Conservation (phyloP, 768 basidiomycete genomes). For the Leccinum longicurvipes region DNA sequence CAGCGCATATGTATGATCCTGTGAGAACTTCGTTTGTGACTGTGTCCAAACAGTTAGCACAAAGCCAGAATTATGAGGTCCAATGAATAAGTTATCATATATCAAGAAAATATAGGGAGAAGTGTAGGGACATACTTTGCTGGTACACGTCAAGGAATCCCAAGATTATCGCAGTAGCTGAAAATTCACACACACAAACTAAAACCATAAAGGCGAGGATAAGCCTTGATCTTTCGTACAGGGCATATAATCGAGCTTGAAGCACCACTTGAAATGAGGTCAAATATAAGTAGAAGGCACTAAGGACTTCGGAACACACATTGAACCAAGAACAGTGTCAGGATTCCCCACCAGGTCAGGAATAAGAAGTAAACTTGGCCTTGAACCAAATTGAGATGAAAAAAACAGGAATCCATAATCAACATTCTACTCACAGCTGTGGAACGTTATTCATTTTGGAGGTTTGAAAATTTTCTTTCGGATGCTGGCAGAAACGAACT, state of each 20-base stretch:
- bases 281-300: neutral
- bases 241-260: neutral
- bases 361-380: slow-evolving; percentile 3
- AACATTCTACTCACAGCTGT: slow-evolving; percentile 4
- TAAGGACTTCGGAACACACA: neutral
- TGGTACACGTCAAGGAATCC: neutral
- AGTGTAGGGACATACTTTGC: neutral
- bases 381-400: neutral
- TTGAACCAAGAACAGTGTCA: slow-evolving; percentile 1
- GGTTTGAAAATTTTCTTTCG: neutral
- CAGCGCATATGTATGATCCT: slow-evolving; percentile 4
- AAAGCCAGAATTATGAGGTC: no score
- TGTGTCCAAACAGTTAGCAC: neutral
- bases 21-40: neutral
- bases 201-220: neutral
- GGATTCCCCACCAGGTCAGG: slow-evolving; percentile 2
- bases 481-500: neutral
- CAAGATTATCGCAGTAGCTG: neutral
- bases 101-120: neutral
- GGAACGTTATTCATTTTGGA: neutral
- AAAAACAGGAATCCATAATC: neutral
- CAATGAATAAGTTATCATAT: no score
- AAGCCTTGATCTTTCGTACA: neutral
- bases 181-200: neutral
- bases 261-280: neutral